Percentiles rank a stretch among this genome's conserved stretches.
These are phyloP conservation scores for Ophiobolus disseminans DNA, from an alignment of 2,329 filamentous ascomycete species.

Conservation along the genomic window DNA sequence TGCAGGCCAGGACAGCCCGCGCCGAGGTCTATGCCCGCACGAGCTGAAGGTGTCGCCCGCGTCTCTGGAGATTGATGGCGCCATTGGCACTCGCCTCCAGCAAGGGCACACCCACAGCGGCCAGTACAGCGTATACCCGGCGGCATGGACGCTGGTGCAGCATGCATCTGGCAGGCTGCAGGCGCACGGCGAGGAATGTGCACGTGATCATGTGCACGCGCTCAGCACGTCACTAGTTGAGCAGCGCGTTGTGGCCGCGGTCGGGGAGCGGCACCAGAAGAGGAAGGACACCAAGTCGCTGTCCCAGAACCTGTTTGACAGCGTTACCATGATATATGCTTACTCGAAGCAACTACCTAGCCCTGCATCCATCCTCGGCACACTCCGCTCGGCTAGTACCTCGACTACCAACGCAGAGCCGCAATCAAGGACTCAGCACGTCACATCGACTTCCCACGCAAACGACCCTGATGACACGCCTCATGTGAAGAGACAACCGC, in stretches of 20 bases:
- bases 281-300: slow-evolving; percentile 67
- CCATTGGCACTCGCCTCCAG: slow-evolving; percentile 6
- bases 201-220: neutral
- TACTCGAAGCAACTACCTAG: slow-evolving; percentile 43
- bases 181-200: neutral
- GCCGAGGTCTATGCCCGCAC: slow-evolving; percentile 70
- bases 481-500: slow-evolving; percentile 10
- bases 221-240: slow-evolving; percentile 1
- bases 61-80: slow-evolving; percentile 30
- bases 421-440: neutral
- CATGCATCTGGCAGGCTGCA: neutral
- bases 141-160: slow-evolving; percentile 1
- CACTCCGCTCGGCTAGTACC: slow-evolving; percentile 22
- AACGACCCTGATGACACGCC: slow-evolving; percentile 18
- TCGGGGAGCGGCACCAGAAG: slow-evolving; percentile 34
- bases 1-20: slow-evolving; percentile 79
- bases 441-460: slow-evolving; percentile 1
- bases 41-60: slow-evolving; percentile 43
- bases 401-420: neutral
- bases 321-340: slow-evolving; percentile 41
- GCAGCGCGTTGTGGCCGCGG: slow-evolving; percentile 17
- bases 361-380: slow-evolving; percentile 28
- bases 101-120: neutral
- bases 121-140: slow-evolving; percentile 14
- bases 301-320: slow-evolving; percentile 63